phyloP scores from a whole-genome alignment of 2,329 filamentous ascomycete species.

The Xylaria sp. region DNA sequence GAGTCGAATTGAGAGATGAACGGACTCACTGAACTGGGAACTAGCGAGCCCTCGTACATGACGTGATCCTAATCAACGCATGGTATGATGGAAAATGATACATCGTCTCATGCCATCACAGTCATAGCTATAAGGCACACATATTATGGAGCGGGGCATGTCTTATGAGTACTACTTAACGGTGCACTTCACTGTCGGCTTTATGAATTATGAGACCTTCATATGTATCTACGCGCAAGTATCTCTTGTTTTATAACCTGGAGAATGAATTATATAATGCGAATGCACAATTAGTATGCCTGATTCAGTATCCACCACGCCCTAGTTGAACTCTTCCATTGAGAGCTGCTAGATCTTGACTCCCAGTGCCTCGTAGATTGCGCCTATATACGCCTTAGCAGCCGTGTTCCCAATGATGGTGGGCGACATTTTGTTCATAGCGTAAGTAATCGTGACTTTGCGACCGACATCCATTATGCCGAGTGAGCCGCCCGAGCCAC shows the following conservation, averaged over 20 bases:
- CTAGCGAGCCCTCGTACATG: not conserved
- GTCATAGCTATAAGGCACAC: not conserved
- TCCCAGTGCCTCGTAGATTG: slow-evolving; percentile 42
- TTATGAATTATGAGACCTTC: not conserved
- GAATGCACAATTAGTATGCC: not conserved
- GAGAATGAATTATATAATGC: not conserved
- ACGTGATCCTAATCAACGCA: not conserved
- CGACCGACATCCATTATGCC: slow-evolving; percentile 44
- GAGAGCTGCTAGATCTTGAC: slow-evolving; percentile 26
- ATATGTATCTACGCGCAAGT: not conserved
- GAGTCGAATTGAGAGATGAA: not conserved
- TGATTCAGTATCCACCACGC: not conserved
- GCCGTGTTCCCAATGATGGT: slow-evolving; percentile 36
- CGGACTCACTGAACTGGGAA: not conserved
- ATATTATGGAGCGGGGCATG: not conserved
- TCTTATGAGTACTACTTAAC: not conserved
- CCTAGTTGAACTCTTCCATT: not conserved
- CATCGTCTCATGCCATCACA: not conserved
- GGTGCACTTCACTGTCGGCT: not conserved
- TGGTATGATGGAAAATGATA: not conserved
- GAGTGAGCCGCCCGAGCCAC: slow-evolving; percentile 43
- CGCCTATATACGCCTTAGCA: slow-evolving; percentile 39
- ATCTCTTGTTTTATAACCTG: not conserved
- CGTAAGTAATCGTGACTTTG: slow-evolving; percentile 42
- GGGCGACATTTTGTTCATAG: slow-evolving; percentile 41